phyloP scores from a whole-genome alignment of 371 early-diverging fungal species.

The Lichtheimia ornata region DNA sequence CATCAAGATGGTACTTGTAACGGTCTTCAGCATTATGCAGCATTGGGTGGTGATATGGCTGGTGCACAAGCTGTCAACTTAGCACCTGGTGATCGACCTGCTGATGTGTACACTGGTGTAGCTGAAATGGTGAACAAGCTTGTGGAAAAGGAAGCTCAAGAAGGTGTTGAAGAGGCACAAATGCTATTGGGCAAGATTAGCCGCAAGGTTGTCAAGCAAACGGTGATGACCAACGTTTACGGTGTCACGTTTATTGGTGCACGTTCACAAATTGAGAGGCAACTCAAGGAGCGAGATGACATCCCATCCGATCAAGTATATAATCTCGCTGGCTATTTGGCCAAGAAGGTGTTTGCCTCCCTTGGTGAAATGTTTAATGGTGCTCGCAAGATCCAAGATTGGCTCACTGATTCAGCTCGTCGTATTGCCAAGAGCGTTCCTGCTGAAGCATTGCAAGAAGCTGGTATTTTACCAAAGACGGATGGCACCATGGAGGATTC shows the following conservation, averaged over 20 bases:
- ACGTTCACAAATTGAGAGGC: constrained; percentile 81
- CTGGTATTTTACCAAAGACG: constrained; percentile 26
- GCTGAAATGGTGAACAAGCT: constrained; percentile 73
- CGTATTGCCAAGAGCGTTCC: constrained; percentile 84
- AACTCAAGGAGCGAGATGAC: constrained; percentile 75
- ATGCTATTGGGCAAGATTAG: constrained; percentile 71
- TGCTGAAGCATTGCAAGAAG: constrained; percentile 54
- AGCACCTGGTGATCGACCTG: constrained; percentile 81
- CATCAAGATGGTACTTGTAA: constrained; percentile 99
- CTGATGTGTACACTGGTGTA: constrained; percentile 94
- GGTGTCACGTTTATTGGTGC: constrained; percentile 98
- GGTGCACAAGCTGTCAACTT: constrained; percentile 95
- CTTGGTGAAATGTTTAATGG: constrained; percentile 90
- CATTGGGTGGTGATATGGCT: constrained; percentile 91
- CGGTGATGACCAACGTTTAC: constrained; percentile 99
- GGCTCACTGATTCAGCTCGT: constrained; percentile 90
- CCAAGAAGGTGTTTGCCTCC: constrained; percentile 82
- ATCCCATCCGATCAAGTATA: constrained; percentile 58
- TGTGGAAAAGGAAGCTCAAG: constrained; percentile 68
- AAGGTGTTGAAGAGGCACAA: constrained; percentile 59
- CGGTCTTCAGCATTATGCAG: constrained; percentile 98
- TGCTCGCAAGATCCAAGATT: constrained; percentile 89
- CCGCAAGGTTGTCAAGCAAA: constrained; percentile 97
- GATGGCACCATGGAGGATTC: not conserved
- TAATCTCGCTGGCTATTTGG: constrained; percentile 69